Base-by-base conservation (phyloP, 140 eudicot species). In the Bidens hawaiensis region DNA sequence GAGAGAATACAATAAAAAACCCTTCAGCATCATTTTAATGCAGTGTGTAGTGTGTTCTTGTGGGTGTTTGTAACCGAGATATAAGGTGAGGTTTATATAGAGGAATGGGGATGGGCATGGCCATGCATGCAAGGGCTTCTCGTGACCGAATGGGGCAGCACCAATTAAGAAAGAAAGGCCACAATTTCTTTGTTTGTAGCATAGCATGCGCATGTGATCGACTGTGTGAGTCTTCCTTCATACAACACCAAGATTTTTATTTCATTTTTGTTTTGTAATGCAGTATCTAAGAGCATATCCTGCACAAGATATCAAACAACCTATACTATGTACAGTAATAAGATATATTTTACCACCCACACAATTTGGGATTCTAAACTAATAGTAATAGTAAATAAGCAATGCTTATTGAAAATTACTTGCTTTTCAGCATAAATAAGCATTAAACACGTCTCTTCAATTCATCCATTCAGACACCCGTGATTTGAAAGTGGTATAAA, bases 1-100 rank as follows among this genome's bases (percentile, higher is more conserved):
- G 77, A 5, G 78, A 62, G 65, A 87, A 22, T 17, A 76, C 65
- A 76, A 73, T 62, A 76, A 85, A 15, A 67, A 81, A n/a, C n/a
- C n/a, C 9, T 70, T 77, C 46, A 76, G 62, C 75, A 24, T 34
- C 90, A 82, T 89, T 60, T 76, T 75, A 46, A 55, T 30, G 6
- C 22, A 25, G 12, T 33, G n/a, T n/a, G n/a, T n/a, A n/a, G n/a
- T n/a, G n/a, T n/a, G 17, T 65, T 30, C 23, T 47, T 33, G 51
- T 55, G 47, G 25, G 58, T 38, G 55, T 5, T 12, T 67, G 58
- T 9, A 34, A 43, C 13, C 63, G 71, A 60, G 75, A 41, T 34
- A 19, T n/a, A 52, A 54, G 62, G 6, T 51, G 65, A 55, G 71
- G 77, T n/a, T 76, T 80, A 79, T 78, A 78, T 77, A 80, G 74